phyloP scores from a whole-genome alignment of 139 green algal species.

The Gonium pectorale region DNA sequence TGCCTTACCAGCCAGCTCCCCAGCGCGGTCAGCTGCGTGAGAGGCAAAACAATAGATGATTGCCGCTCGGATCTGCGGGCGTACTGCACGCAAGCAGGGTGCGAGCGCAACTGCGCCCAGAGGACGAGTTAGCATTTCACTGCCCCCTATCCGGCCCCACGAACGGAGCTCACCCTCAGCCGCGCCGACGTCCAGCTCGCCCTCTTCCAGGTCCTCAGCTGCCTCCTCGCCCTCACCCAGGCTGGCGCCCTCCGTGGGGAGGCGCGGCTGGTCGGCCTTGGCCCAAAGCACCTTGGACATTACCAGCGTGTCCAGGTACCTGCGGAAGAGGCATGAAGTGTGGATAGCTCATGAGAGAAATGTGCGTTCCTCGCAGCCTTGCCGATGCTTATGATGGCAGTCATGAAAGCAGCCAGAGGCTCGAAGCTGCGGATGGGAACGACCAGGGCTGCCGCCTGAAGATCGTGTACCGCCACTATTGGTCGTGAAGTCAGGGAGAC shows the following conservation, averaged over 20 bases:
- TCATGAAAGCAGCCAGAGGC: too few relatives aligned
- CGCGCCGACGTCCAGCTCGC: not conserved
- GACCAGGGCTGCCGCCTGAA: too few relatives aligned
- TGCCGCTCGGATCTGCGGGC: not conserved
- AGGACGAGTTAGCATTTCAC: not conserved
- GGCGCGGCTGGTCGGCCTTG: not conserved
- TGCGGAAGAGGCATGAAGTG: not conserved
- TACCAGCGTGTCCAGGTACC: conserved; percentile 30
- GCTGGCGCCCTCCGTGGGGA: not conserved
- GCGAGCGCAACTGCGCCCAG: too few relatives aligned
- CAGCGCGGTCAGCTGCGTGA: not conserved
- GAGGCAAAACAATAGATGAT: too few relatives aligned
- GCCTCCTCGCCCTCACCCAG: conserved; percentile 12
- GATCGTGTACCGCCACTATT: too few relatives aligned
- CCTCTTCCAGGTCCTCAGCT: not conserved
- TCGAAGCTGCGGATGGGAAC: too few relatives aligned
- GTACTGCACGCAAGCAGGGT: not conserved
- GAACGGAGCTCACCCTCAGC: not conserved
- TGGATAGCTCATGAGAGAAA: too few relatives aligned
- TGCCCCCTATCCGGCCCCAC: too few relatives aligned
- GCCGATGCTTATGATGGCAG: too few relatives aligned
- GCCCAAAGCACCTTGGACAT: conserved; percentile 15
- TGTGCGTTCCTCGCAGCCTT: too few relatives aligned
- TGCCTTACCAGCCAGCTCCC: not conserved
- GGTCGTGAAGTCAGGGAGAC: too few relatives aligned